Conservation (phyloP, 2,329 filamentous ascomycete species). For the Acrodontium crateriforme region DNA sequence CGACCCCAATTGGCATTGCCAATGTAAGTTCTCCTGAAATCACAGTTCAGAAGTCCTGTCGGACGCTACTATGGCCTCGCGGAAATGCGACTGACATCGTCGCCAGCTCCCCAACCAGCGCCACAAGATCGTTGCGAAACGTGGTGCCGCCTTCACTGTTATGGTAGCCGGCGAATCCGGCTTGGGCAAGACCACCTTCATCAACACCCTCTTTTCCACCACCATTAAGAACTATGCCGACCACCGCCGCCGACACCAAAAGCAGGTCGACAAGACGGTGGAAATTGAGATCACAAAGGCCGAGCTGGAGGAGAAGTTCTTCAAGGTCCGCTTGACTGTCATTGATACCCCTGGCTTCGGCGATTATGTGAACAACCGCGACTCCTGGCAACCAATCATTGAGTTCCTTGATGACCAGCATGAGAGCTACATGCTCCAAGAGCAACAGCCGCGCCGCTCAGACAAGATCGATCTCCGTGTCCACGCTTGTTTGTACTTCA, state of each 20-base stretch:
- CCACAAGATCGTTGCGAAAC: conserved; percentile 62
- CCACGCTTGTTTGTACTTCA: conserved; percentile 97
- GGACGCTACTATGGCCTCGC: too few relatives aligned
- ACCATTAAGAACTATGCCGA: conserved; percentile 99
- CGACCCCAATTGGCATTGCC: conserved; percentile 59
- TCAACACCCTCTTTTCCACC: conserved; percentile 99
- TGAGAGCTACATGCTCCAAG: conserved; percentile 99
- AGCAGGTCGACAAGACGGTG: conserved; percentile 99
- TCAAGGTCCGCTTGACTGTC: conserved; percentile 98
- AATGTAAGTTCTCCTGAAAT: conserved; percentile 41
- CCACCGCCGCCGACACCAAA: conserved; percentile 97
- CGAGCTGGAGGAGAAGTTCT: conserved; percentile 99
- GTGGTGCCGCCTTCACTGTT: conserved; percentile 96
- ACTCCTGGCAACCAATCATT: conserved; percentile 99
- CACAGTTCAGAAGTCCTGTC: background rate
- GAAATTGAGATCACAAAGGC: conserved; percentile 99
- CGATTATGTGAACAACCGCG: conserved; percentile 99
- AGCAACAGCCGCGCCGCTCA: conserved; percentile 93
- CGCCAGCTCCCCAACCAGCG: conserved; percentile 54
- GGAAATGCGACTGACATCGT: conserved; percentile 21
- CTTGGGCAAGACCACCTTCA: conserved; percentile 98
- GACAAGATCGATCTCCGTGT: conserved; percentile 99
- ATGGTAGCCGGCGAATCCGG: conserved; percentile 99
- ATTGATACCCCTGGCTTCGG: conserved; percentile 98
- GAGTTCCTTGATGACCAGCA: conserved; percentile 99